Evolutionary conservation across 2,329 filamentous ascomycete species (phyloP), one percentile per base, ranked within the genome.

Genomic region (Neocatenulostroma microsporum): DNA sequence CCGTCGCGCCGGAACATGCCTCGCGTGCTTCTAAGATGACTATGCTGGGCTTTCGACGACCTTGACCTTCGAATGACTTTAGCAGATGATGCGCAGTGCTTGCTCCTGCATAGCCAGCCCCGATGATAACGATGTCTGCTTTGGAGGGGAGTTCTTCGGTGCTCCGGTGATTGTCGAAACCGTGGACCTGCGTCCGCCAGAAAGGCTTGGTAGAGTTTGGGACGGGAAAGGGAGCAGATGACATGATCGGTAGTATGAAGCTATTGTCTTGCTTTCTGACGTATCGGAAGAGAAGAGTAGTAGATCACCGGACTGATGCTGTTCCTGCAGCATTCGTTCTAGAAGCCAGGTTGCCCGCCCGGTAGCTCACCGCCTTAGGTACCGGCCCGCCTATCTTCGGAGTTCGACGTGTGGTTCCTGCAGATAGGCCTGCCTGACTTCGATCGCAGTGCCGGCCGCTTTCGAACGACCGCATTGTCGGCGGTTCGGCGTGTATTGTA

Each of bases 1-100:
- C 82, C 1, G 82, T 86, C n/a, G 82, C 82, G 14, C 82, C 82
- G 70, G 73, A 85, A 52, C 81, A 85, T 7, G 77, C 80, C 63
- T 86, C 81, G 47, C 82, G 68, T 14, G 82, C 82, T 62, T 87
- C 82, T 7, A 87, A 65, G 63, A 86, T 71, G 9, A 85, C 66
- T 6, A 85, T 70, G 10, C 58, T 67, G 42, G 68, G 61, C 4
- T 68, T 63, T 28, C 61, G 12, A n/a, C 25, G 3, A 51, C n/a
- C 15, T 10, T 25, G 13, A n/a, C n/a, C n/a, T n/a, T n/a, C n/a
- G n/a, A n/a, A n/a, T n/a, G n/a, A n/a, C 12, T 36, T 6, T 47
- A 44, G 57, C 42, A 51, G 64, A 39, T 50, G 47, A 25, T 47
- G 38, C 8, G 46, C 44, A 3, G 36, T 45, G n/a, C 14, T 50